A percentile compares a stretch with the other conserved stretches of the same genome.
phyloP scores from a whole-genome alignment of 176 grass and related monocot genomes.

The Tuctoria greenei region DNA sequence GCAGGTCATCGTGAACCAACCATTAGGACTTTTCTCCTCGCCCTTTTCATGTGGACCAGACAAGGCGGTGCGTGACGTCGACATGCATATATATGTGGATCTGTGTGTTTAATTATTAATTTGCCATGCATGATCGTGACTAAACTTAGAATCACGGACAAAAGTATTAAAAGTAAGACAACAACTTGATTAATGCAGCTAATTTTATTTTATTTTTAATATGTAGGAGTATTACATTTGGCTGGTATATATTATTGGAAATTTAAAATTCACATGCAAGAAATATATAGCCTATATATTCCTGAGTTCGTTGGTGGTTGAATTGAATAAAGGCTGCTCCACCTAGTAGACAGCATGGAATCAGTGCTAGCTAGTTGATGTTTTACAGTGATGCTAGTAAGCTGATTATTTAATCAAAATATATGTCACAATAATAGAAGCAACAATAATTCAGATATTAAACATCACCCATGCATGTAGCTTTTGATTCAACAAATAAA shows the following conservation, averaged over 20 bases:
- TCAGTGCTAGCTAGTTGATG: background rate
- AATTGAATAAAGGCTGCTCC: constrained; percentile 12
- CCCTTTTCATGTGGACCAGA: constrained; percentile 20
- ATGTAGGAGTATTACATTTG: background rate
- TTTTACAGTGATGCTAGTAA: background rate
- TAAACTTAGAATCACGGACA: constrained; percentile 7
- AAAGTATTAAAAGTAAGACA: background rate
- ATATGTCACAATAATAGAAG: background rate
- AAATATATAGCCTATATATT: background rate
- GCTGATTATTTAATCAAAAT: background rate
- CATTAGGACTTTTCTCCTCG: constrained; percentile 13
- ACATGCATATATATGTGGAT: background rate
- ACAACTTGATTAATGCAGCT: too few species aligned
- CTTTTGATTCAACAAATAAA: background rate
- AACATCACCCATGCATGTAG: background rate
- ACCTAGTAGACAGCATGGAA: background rate
- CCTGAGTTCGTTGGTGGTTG: background rate
- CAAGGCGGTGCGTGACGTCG: constrained; percentile 23
- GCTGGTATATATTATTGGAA: background rate
- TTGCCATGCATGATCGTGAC: background rate
- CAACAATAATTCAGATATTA: background rate
- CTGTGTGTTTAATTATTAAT: background rate
- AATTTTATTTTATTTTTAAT: background rate
- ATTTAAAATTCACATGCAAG: background rate
- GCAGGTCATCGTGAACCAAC: constrained; percentile 15